phyloP scores from a whole-genome alignment of 2,329 filamentous ascomycete genomes.

The Paraconiothyrium brasiliense region DNA sequence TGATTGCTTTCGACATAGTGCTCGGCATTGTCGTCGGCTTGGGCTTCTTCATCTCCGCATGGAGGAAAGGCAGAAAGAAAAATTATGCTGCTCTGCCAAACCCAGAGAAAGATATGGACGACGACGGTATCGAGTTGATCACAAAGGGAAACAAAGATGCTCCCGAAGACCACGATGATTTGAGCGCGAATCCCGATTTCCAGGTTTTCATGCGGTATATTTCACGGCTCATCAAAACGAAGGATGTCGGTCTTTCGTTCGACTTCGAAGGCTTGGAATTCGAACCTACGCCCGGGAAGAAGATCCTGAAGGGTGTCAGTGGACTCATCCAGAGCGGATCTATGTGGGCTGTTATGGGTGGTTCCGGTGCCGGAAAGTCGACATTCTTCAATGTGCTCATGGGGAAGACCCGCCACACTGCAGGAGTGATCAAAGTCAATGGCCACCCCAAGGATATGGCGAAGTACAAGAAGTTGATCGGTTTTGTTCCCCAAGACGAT shows the following conservation, averaged over 20 bases:
- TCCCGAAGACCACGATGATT: conserved; percentile 17
- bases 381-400: conserved; percentile 67
- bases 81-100: conserved; percentile 12
- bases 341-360: conserved; percentile 67
- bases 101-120: conserved; percentile 14
- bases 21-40: conserved; percentile 17
- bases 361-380: conserved; percentile 66
- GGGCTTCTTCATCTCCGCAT: conserved; percentile 19
- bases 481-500: conserved; percentile 71
- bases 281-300: conserved; percentile 56
- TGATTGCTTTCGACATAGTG: conserved; percentile 21
- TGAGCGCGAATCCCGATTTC: conserved; percentile 22
- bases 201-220: conserved; percentile 22
- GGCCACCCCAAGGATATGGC: conserved; percentile 54
- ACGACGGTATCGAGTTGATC: conserved; percentile 18
- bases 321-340: conserved; percentile 64
- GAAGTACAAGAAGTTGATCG: conserved; percentile 67
- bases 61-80: conserved; percentile 16
- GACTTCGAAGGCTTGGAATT: conserved; percentile 41
- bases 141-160: conserved; percentile 10
- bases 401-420: conserved; percentile 64
- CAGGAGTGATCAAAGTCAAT: conserved; percentile 59
- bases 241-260: conserved; percentile 22
- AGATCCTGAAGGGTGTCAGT: conserved; percentile 63
- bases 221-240: conserved; percentile 18